Base-by-base conservation (phyloP, 2,329 filamentous ascomycete genomes). In the Pyricularia sp. region DNA sequence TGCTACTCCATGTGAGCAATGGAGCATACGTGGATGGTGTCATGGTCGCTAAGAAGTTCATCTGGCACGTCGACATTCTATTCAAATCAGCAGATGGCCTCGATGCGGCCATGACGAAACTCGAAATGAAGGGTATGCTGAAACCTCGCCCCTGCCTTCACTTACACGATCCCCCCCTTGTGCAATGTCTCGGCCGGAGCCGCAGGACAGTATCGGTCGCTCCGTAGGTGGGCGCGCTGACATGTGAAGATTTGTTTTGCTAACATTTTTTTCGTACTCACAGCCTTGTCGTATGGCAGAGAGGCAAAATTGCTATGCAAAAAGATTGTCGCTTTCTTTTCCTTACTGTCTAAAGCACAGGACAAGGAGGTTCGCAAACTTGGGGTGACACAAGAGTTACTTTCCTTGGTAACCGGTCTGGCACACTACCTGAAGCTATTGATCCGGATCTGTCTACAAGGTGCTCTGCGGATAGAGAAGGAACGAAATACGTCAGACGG, bases 281-380 rank as follows among this genome's bases (percentile, higher is more conserved):
- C 36, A 92, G 93, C 92, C 71, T 85, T 99, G 71, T 92, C 93
- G 11, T 99, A 98, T 77, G 91, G 92, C 23, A 89, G 95, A 75
- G 95, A 99, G 81, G 92, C 95, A n/a, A 99, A 99, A 80, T 85
- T 99, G 67, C 87, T 99, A n/a, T 99, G 95, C 84, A 99, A 99
- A 80, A 99, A 99, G 80, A 97, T 99, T 68, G 95, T 99, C 6
- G 92, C 94, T 30, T 99, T 99, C 83, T 99, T 99, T 78, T 93
- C 93, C 14, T 83, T 99, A 23, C 84, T 99, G 10, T 97, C 94
- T 6, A 97, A 97, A 78, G 95, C 94, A 1, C 94, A 98, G 77
- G 94, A 97, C 75, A 92, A 90, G 10, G 92, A 91, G n/a, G 89
- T 92, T 55, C 87, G 92, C 69, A 95, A 97, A 77, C 87, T 98